These are phyloP conservation scores for Bauhinia variegata DNA, from an alignment of 306 rosid genomes.

Conservation along the genomic window DNA sequence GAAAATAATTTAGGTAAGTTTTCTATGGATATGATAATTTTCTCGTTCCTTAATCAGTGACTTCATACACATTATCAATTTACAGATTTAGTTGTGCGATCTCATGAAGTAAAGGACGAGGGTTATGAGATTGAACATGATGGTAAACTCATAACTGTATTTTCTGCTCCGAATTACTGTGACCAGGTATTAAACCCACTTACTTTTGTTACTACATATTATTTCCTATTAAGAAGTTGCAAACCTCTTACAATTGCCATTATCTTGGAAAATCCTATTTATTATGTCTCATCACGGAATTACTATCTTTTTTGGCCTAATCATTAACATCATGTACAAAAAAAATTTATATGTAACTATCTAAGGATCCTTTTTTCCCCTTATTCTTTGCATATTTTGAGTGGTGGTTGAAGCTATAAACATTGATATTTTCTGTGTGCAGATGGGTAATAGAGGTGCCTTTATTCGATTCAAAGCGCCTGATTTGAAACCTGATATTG, in stretches of 20 bases:
- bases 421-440: slow-evolving; percentile 42
- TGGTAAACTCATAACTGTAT: slow-evolving; percentile 96
- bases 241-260: too few species aligned
- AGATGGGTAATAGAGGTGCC: slow-evolving; percentile 99
- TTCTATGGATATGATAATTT: slow-evolving; percentile 19
- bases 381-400: slow-evolving; percentile 1
- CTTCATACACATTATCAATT: slow-evolving; percentile 29
- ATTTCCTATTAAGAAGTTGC: not conserved
- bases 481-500: slow-evolving; percentile 83
- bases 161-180: slow-evolving; percentile 99
- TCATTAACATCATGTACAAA: too few species aligned
- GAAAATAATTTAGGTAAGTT: slow-evolving; percentile 84
- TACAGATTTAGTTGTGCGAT: slow-evolving; percentile 92
- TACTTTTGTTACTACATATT: not conserved
- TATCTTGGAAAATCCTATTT: too few species aligned
- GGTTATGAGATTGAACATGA: slow-evolving; percentile 97
- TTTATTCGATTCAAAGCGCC: slow-evolving; percentile 94
- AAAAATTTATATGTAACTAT: not conserved
- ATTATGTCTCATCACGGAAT: too few species aligned
- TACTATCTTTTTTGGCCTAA: not conserved
- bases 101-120: slow-evolving; percentile 99
- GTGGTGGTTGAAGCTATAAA: not conserved
- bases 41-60: slow-evolving; percentile 24
- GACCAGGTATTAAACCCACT: slow-evolving; percentile 71
- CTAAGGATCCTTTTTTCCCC: slow-evolving; percentile 13